Evolutionary conservation across 1,139 yeast species (phyloP).

Genomic region (Yamadazyma songkhlaensis): DNA sequence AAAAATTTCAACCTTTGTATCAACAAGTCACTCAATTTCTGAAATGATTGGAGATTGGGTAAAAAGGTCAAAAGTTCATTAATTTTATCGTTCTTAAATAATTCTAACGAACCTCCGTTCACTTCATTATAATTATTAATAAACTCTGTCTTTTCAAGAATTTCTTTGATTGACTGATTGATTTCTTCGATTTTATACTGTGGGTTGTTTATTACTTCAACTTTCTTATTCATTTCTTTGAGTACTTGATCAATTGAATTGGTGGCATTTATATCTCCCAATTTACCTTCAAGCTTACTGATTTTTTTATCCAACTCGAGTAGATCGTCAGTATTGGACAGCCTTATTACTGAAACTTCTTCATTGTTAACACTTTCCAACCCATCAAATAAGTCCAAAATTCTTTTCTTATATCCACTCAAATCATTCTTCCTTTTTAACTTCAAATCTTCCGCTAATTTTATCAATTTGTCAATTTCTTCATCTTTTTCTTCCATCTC

Average conservation of each 20-base stretch:
- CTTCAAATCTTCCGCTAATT: constrained; percentile 10
- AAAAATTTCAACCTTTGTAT: constrained; percentile 43
- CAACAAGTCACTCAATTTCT: constrained; percentile 37
- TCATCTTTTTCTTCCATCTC: constrained; percentile 5
- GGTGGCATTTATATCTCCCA: constrained; percentile 11
- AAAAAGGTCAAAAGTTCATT: constrained; percentile 36
- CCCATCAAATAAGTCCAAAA: constrained; percentile 8
- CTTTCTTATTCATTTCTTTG: constrained; percentile 33
- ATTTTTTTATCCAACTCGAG: constrained; percentile 18
- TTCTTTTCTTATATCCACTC: constrained; percentile 7
- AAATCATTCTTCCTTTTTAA: constrained; percentile 3
- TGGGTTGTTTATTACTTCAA: constrained; percentile 38
- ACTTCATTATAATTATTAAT: constrained; percentile 1
- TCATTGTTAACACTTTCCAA: constrained; percentile 2
- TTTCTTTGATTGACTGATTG: constrained; percentile 16
- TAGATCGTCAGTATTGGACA: constrained; percentile 3
- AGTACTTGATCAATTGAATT: constrained; percentile 24
- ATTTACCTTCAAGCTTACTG: constrained; percentile 18
- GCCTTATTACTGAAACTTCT: neutral
- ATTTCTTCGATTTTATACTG: constrained; percentile 24
- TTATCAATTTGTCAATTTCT: constrained; percentile 7
- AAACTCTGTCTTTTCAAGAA: constrained; percentile 7
- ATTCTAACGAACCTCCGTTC: neutral
- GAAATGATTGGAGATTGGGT: constrained; percentile 33
- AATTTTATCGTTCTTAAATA: constrained; percentile 22